Evolutionary conservation across 2,329 filamentous ascomycete genomes (phyloP).

Genomic region (Aureobasidium namibiae): DNA sequence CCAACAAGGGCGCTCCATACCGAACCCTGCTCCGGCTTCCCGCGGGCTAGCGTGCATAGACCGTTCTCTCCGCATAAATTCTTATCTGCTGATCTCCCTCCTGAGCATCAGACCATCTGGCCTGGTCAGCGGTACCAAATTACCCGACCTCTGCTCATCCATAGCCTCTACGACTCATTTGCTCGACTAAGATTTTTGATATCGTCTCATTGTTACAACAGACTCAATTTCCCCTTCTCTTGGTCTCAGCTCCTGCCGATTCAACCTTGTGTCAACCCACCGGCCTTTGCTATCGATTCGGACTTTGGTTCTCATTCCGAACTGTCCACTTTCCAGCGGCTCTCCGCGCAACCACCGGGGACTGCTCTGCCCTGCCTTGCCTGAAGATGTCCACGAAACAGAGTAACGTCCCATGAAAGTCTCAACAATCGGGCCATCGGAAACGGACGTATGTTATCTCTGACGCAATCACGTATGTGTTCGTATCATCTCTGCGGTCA

Average conservation of each 20-base stretch:
- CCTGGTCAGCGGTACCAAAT: conserved; percentile 9
- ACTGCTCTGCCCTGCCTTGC: not conserved
- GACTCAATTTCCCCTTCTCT: not conserved
- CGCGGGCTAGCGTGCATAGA: not conserved
- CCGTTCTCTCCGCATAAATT: not conserved
- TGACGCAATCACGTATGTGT: not conserved
- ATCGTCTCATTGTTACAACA: not conserved
- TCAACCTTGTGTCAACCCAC: not conserved
- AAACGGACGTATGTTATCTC: not conserved
- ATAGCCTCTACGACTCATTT: not conserved
- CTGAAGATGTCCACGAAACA: not conserved
- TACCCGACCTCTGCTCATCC: not conserved
- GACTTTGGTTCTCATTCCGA: not conserved
- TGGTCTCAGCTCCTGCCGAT: not conserved
- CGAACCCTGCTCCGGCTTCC: not conserved
- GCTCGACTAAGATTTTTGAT: not conserved
- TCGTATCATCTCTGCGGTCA: not conserved
- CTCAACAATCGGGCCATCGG: conserved; percentile 4
- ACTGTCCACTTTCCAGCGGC: not conserved
- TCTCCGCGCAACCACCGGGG: not conserved
- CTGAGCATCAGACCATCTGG: conserved; percentile 5
- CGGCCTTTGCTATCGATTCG: not conserved
- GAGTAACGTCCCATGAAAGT: not conserved
- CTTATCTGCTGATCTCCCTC: conserved; percentile 9
- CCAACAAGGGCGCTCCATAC: not conserved